These are phyloP conservation scores for Cordyceps tenuipes DNA, from an alignment of 2,329 filamentous ascomycete species.

Conservation along the genomic window DNA sequence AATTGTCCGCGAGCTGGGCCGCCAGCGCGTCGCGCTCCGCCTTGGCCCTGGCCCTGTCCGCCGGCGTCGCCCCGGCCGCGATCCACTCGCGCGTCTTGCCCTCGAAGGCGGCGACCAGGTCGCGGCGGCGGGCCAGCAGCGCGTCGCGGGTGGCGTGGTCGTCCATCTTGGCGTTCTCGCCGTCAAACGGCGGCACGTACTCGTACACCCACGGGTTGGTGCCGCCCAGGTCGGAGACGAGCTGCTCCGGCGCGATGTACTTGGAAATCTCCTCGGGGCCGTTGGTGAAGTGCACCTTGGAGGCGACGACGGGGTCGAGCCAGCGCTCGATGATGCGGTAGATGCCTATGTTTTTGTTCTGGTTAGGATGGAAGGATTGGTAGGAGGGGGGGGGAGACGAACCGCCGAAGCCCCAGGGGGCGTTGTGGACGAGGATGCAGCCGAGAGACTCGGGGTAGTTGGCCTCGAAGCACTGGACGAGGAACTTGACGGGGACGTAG, in stretches of 20 bases:
- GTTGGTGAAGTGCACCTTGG: conserved; percentile 84
- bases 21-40: conserved; percentile 50
- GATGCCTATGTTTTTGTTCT: conserved; percentile 46
- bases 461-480: conserved; percentile 93
- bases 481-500: conserved; percentile 86
- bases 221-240: conserved; percentile 71
- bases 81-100: conserved; percentile 67
- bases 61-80: conserved; percentile 22
- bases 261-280: conserved; percentile 63
- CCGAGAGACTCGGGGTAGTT: conserved; percentile 88
- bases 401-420: conserved; percentile 87
- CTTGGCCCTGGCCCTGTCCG: conserved; percentile 31
- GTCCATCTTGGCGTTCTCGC: conserved; percentile 65
- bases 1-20: conserved; percentile 55
- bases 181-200: conserved; percentile 60
- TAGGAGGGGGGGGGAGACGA: conserved; percentile 19
- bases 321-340: conserved; percentile 86
- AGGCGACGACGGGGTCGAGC: conserved; percentile 84
- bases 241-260: conserved; percentile 58
- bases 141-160: conserved; percentile 49
- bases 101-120: conserved; percentile 62
- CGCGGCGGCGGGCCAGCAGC: conserved; percentile 51
- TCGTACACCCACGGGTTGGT: conserved; percentile 72
- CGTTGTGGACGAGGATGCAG: conserved; percentile 77
- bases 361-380: too few species aligned